These are phyloP conservation scores for Ustilaginoidea virens DNA, from an alignment of 2,329 filamentous ascomycete genomes.

Conservation along the genomic window DNA sequence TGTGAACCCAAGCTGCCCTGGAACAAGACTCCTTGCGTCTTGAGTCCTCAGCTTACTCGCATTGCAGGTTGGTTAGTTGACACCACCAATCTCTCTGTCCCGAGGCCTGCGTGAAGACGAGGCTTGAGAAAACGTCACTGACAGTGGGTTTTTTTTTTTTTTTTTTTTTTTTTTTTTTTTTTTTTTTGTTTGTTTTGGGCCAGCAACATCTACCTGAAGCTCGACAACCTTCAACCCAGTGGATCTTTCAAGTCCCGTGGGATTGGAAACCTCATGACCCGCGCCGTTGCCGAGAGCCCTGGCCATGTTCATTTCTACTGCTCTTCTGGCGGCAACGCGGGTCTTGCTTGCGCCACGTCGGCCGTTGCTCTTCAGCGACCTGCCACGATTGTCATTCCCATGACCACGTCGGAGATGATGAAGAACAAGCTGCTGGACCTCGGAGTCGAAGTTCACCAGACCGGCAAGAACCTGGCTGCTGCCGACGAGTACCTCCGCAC, in stretches of 20 bases:
- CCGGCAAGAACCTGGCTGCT: constrained; percentile 51
- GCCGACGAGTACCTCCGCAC: constrained; percentile 53
- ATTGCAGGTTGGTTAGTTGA: constrained; percentile 52
- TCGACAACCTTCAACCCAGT: constrained; percentile 72
- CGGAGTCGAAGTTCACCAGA: constrained; percentile 53
- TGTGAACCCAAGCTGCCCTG: constrained; percentile 37
- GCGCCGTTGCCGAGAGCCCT: constrained; percentile 16
- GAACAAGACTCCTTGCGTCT: constrained; percentile 56
- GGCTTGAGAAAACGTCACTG: no score
- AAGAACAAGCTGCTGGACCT: constrained; percentile 53
- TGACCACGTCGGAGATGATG: constrained; percentile 51
- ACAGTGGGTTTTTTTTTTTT: no score
- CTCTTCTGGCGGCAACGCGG: constrained; percentile 71
- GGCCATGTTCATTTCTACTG: constrained; percentile 55
- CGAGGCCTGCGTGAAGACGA: no score
- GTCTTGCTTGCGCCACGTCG: constrained; percentile 64
- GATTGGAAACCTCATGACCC: constrained; percentile 53
- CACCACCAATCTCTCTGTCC: no score
- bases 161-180: no score
- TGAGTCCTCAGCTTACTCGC: constrained; percentile 50
- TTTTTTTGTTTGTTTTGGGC: no score
- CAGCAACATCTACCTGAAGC: constrained; percentile 68
- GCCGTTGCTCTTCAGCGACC: constrained; percentile 47
- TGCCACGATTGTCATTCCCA: constrained; percentile 62
- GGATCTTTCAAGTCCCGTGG: constrained; percentile 77